Evolutionary conservation across 192 early-diverging fungal genomes (phyloP).

Genomic region (Coemansia sp.): DNA sequence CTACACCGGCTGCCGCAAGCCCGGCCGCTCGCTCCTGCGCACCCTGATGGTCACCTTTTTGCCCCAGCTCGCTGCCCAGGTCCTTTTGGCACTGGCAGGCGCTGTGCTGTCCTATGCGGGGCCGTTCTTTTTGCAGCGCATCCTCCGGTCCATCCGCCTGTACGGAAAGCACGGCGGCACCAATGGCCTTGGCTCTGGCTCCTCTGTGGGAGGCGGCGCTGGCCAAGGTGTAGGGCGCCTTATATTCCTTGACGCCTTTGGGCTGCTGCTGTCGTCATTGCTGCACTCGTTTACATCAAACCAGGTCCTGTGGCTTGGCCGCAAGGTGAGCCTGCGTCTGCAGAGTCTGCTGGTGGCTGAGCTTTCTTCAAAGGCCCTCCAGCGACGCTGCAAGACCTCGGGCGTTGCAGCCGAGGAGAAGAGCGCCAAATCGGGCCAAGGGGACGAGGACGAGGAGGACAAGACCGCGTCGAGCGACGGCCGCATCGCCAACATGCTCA

Average conservation of each 20-base stretch:
- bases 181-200: not conserved
- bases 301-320: slow-evolving; percentile 66
- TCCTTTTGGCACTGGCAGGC: slow-evolving; percentile 34
- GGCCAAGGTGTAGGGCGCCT: no score
- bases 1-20: slow-evolving; percentile 11
- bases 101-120: slow-evolving; percentile 48
- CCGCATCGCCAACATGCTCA: slow-evolving; percentile 67
- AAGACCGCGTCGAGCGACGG: slow-evolving; percentile 52
- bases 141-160: slow-evolving; percentile 55
- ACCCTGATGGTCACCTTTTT: slow-evolving; percentile 45
- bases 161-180: slow-evolving; percentile 17
- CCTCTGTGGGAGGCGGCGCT: no score
- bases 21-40: slow-evolving; percentile 21
- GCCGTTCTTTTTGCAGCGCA: slow-evolving; percentile 59
- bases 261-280: slow-evolving; percentile 55
- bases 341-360: slow-evolving; percentile 63
- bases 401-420: slow-evolving; percentile 16
- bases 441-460: slow-evolving; percentile 33
- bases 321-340: slow-evolving; percentile 59
- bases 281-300: slow-evolving; percentile 54
- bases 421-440: slow-evolving; percentile 17
- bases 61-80: slow-evolving; percentile 46
- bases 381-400: slow-evolving; percentile 54
- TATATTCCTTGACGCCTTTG: slow-evolving; percentile 56
- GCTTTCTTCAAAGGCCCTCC: slow-evolving; percentile 63